A percentile compares a stretch with the other conserved stretches of the same genome.
These are phyloP conservation scores for Quercus mongolica DNA, from an alignment of 306 rosid genomes.

Conservation along the genomic window DNA sequence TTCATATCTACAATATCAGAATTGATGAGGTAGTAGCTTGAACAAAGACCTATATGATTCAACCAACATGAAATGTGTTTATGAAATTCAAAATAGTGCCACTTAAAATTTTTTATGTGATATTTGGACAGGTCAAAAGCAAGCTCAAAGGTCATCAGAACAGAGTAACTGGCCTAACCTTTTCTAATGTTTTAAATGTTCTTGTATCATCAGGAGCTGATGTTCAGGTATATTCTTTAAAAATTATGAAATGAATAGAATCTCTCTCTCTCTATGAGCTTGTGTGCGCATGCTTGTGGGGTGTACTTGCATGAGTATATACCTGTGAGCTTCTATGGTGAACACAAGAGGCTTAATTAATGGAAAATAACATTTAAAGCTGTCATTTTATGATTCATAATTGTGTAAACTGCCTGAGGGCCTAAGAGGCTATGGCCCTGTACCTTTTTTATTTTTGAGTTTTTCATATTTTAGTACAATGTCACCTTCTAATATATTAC, in stretches of 20 bases:
- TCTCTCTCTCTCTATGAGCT: neutral
- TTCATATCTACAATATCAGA: constrained; percentile 89
- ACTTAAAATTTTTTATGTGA: neutral
- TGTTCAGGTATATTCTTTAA: constrained; percentile 65
- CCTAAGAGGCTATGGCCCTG: neutral
- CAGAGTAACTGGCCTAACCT: constrained; percentile 96
- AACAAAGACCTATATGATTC: neutral
- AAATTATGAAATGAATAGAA: constrained; percentile 1
- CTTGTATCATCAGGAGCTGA: constrained; percentile 99
- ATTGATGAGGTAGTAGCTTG: constrained; percentile 73
- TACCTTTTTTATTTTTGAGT: neutral
- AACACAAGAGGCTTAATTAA: neutral
- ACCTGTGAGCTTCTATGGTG: neutral
- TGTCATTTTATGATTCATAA: neutral
- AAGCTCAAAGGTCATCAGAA: constrained; percentile 94
- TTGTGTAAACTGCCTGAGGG: neutral
- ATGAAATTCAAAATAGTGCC: neutral
- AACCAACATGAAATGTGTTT: neutral
- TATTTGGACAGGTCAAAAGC: constrained; percentile 64
- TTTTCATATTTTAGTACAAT: neutral
- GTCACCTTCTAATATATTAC: too few relatives aligned
- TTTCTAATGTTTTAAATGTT: constrained; percentile 76
- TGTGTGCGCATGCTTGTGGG: neutral
- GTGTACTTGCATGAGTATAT: neutral
- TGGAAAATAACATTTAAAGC: neutral